Percentiles rank a stretch among this genome's conserved stretches.
Conservation (phyloP, 176 grass and related monocot genomes). For the Oryza brachyantha region DNA sequence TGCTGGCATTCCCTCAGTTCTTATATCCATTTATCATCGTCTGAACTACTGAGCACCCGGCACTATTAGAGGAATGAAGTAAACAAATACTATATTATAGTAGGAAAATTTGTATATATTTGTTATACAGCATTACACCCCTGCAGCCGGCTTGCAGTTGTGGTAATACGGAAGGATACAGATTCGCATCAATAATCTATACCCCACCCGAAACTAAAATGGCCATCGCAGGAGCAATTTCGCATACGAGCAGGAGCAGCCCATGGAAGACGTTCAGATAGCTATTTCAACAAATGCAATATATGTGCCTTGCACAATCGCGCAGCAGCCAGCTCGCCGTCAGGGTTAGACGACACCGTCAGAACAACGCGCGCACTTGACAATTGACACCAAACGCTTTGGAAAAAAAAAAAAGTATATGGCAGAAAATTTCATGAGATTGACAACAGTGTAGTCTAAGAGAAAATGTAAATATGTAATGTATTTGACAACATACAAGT, state of each 20-base stretch:
- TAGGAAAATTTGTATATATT: too few relatives aligned
- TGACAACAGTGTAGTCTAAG: not conserved
- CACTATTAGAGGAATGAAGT: not conserved
- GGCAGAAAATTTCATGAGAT: not conserved
- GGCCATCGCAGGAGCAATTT: not conserved
- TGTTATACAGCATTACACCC: too few relatives aligned
- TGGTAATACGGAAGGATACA: too few relatives aligned
- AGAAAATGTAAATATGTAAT: not conserved
- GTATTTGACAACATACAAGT: conserved; percentile 17
- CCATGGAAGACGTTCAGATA: not conserved
- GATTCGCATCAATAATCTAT: too few relatives aligned
- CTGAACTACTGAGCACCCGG: not conserved
- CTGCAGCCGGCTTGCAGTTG: too few relatives aligned
- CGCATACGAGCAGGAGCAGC: not conserved
- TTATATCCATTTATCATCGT: not conserved
- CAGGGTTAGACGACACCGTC: not conserved
- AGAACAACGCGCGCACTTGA: not conserved
- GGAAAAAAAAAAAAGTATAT: not conserved
- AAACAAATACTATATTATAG: not conserved
- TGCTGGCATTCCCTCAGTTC: not conserved
- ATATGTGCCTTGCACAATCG: not conserved
- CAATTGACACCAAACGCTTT: not conserved
- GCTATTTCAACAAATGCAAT: not conserved
- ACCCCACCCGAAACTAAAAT: not conserved
- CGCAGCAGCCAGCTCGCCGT: not conserved